Evolutionary conservation across 1,284 basidiomycete genomes (phyloP).

Genomic region (Rhodotorula mucilaginosa): DNA sequence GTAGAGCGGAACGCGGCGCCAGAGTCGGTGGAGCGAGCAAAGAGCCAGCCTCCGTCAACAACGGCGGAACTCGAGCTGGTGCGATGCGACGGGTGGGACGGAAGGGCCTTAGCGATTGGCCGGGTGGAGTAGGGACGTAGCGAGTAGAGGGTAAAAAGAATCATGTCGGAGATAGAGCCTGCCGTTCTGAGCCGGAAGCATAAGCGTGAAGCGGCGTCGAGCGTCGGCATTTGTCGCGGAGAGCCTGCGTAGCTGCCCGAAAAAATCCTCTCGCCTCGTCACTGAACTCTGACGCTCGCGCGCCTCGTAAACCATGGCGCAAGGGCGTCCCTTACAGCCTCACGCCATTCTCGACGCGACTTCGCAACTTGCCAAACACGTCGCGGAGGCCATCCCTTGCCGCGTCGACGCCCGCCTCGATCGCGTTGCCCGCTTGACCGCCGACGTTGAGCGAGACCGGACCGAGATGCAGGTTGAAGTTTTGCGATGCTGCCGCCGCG

Average conservation of each 20-base stretch:
- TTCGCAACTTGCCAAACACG: constrained; percentile 80
- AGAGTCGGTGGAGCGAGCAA: too few species aligned
- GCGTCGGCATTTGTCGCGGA: too few species aligned
- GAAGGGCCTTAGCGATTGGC: too few species aligned
- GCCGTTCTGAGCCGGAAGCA: too few species aligned
- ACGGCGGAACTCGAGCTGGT: too few species aligned
- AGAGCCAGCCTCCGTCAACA: too few species aligned
- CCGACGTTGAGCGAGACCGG: constrained; percentile 85
- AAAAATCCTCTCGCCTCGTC: not conserved
- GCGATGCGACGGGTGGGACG: too few species aligned
- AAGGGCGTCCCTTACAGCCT: constrained; percentile 17
- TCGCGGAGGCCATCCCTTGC: constrained; percentile 67
- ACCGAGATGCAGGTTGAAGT: constrained; percentile 78
- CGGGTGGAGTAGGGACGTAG: too few species aligned
- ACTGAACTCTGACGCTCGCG: not conserved
- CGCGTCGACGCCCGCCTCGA: constrained; percentile 62
- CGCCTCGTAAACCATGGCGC: not conserved
- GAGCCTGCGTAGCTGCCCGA: not conserved
- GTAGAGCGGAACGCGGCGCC: too few species aligned
- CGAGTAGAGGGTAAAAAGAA: too few species aligned
- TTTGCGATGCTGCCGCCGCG: constrained; percentile 54
- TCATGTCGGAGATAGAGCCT: too few species aligned
- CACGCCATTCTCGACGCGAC: constrained; percentile 64
- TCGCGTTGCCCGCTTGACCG: constrained; percentile 64
- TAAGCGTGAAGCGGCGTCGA: too few species aligned